These are phyloP conservation scores for Backusella parvicylindrica DNA, from an alignment of 192 early-diverging fungal species.

Conservation along the genomic window DNA sequence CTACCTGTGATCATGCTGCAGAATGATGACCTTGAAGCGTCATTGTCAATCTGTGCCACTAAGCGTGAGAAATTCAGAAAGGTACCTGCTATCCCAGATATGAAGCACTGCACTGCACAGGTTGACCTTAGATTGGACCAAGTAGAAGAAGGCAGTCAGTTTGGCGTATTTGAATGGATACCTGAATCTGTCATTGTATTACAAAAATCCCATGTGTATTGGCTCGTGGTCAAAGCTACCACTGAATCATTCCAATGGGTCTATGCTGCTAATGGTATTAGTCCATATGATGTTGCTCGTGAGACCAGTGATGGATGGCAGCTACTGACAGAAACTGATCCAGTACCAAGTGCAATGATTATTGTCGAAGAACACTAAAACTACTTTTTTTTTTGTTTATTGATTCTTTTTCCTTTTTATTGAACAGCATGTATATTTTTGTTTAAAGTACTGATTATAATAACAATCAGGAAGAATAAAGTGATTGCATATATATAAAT, in stretches of 20 bases:
- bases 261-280: not conserved
- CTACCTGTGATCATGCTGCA: not conserved
- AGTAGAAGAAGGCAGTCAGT: not conserved
- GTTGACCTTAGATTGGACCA: not conserved
- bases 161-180: slow-evolving; percentile 12
- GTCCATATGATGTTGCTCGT: not conserved
- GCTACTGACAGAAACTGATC: not conserved
- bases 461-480: not conserved
- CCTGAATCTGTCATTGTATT: slow-evolving; percentile 8
- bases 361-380: slow-evolving; percentile 4
- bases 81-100: not conserved
- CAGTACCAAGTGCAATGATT: slow-evolving; percentile 10
- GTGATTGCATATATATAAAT: not conserved
- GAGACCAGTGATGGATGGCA: slow-evolving; percentile 10
- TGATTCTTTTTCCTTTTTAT: not conserved
- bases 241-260: slow-evolving; percentile 6
- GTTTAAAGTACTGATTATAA: not conserved
- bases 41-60: slow-evolving; percentile 3
- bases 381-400: not conserved
- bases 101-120: not conserved
- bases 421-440: not conserved
- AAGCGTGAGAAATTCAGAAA: not conserved
- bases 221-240: slow-evolving; percentile 6
- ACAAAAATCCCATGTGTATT: slow-evolving; percentile 1
- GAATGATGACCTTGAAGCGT: not conserved